Percentiles rank a stretch among this genome's conserved stretches.
Conservation (phyloP, 2,329 filamentous ascomycete genomes). For the Colletotrichum godetiae region DNA sequence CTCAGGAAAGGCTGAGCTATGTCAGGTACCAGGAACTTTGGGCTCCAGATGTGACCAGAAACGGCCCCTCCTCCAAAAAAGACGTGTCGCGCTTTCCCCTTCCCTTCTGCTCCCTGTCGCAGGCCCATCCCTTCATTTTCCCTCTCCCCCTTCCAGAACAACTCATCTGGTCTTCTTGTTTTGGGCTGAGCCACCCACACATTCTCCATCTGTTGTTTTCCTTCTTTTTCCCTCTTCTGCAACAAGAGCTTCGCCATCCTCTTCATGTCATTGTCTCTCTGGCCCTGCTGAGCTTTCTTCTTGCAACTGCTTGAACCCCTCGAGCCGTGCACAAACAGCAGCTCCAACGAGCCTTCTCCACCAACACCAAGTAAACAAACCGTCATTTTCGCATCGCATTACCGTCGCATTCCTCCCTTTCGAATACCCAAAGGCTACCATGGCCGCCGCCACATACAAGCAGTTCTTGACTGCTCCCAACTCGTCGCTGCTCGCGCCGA, state of each 20-base stretch:
- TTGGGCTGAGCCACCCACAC: constrained; percentile 35
- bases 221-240: constrained; percentile 19
- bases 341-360: constrained; percentile 13
- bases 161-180: constrained; percentile 31
- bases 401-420: constrained; percentile 14
- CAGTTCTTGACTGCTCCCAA: constrained; percentile 77
- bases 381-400: constrained; percentile 16
- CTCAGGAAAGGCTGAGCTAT: background rate
- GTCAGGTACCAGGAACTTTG: background rate
- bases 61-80: constrained; percentile 19
- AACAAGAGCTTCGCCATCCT: constrained; percentile 1
- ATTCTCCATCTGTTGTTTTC: constrained; percentile 32
- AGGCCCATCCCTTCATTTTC: constrained; percentile 37
- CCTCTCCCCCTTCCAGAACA: constrained; percentile 34
- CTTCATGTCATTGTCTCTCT: constrained; percentile 18
- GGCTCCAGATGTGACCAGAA: background rate
- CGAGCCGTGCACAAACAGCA: constrained; percentile 18
- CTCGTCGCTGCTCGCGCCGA: constrained; percentile 70
- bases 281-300: constrained; percentile 25
- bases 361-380: constrained; percentile 17
- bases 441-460: constrained; percentile 69
- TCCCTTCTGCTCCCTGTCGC: constrained; percentile 31
- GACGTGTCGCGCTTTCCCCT: constrained; percentile 33
- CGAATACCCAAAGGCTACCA: constrained; percentile 36
- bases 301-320: constrained; percentile 27